Percentiles rank a stretch among this genome's conserved stretches.
phyloP scores from a whole-genome alignment of 2,329 filamentous ascomycete genomes.

The Alternaria sp. region DNA sequence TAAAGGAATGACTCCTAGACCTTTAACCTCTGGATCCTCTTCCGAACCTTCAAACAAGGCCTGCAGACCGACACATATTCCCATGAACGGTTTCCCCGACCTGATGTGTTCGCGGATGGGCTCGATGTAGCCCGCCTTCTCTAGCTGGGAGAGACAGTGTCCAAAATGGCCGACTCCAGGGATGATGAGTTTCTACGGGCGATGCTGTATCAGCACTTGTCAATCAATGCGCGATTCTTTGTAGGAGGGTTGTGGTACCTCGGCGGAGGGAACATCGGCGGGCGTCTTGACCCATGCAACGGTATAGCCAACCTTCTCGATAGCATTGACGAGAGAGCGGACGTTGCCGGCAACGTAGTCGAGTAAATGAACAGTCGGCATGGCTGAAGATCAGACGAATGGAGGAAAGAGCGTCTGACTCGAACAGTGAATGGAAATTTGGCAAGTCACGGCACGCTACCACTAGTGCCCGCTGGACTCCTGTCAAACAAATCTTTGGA shows the following conservation, averaged over 20 bases:
- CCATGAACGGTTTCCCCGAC: conserved; percentile 96
- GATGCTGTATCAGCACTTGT: conserved; percentile 47
- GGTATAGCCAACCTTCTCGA: conserved; percentile 91
- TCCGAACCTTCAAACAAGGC: conserved; percentile 86
- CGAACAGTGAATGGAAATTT: conserved; percentile 18
- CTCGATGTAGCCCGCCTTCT: conserved; percentile 81
- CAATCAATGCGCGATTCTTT: conserved; percentile 34
- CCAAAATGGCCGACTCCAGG: conserved; percentile 98
- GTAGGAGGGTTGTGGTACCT: conserved; percentile 63
- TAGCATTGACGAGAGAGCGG: conserved; percentile 93
- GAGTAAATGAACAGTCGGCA: conserved; percentile 80
- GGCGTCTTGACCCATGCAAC: conserved; percentile 92
- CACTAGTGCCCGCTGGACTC: conserved; percentile 21
- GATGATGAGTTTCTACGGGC: conserved; percentile 82
- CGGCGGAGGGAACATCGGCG: conserved; percentile 81
- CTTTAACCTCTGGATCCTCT: conserved; percentile 75
- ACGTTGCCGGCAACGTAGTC: conserved; percentile 98
- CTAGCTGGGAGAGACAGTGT: conserved; percentile 88
- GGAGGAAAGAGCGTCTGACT: conserved; percentile 10
- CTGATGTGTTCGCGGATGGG: conserved; percentile 84
- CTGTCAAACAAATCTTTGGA: conserved; percentile 27
- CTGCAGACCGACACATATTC: conserved; percentile 94
- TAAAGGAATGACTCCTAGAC: conserved; percentile 77
- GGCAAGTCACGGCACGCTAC: conserved; percentile 21
- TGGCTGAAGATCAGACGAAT: conserved; percentile 51